Conservation (phyloP, 1,139 yeast genomes). For the Kurtzmaniella natalensis region DNA sequence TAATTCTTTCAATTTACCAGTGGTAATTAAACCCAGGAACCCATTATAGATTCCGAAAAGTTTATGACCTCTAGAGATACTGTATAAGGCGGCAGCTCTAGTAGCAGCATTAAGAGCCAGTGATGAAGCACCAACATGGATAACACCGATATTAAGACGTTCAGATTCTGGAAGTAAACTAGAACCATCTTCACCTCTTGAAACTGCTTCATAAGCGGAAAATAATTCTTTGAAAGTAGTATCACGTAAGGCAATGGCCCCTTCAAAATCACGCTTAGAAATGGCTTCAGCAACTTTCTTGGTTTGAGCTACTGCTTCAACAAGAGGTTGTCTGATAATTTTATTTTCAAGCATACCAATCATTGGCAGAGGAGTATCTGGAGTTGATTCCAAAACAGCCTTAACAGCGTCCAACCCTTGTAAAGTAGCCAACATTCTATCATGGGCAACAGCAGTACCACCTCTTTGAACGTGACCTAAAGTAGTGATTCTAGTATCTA, state of each 20-base stretch:
- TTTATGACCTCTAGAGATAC: constrained; percentile 85
- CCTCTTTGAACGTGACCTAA: constrained; percentile 98
- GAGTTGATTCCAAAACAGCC: constrained; percentile 84
- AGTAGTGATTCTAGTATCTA: constrained; percentile 92
- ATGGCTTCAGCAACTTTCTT: constrained; percentile 86
- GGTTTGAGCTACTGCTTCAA: constrained; percentile 86
- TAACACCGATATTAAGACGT: constrained; percentile 68
- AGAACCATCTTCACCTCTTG: constrained; percentile 66
- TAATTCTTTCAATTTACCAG: constrained; percentile 70
- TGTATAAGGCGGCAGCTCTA: constrained; percentile 85
- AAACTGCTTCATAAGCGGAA: constrained; percentile 63
- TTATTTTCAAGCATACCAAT: constrained; percentile 87
- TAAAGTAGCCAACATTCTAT: constrained; percentile 82
- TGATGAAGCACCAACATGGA: constrained; percentile 96
- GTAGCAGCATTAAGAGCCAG: constrained; percentile 95
- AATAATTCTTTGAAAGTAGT: constrained; percentile 81
- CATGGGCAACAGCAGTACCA: constrained; percentile 94
- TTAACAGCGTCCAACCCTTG: constrained; percentile 98
- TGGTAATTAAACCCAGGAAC: constrained; percentile 82
- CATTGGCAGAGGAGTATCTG: constrained; percentile 92
- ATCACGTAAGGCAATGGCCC: constrained; percentile 84
- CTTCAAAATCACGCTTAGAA: constrained; percentile 69
- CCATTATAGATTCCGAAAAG: constrained; percentile 89
- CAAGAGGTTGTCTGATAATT: constrained; percentile 75
- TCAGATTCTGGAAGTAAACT: constrained; percentile 44